Evolutionary conservation across 2,329 filamentous ascomycete genomes (phyloP).

Genomic region (Corinectria fuckeliana): DNA sequence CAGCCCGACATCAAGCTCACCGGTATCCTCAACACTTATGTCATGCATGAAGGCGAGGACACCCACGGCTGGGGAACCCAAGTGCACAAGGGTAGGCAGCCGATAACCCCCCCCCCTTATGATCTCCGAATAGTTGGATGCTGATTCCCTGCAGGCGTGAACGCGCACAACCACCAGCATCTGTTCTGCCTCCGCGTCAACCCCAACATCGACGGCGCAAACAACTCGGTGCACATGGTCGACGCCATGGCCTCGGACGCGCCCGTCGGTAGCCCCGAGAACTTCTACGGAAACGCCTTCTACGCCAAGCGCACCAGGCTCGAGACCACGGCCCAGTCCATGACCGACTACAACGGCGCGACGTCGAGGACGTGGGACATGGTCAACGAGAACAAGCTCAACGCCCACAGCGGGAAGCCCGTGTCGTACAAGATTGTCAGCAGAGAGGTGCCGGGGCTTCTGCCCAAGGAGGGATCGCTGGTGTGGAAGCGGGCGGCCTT

Average conservation of each 20-base stretch:
- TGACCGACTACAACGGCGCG: slow-evolving; percentile 80
- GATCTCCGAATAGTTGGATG: not conserved
- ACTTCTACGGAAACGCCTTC: slow-evolving; percentile 90
- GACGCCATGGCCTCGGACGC: slow-evolving; percentile 76
- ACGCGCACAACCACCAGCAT: slow-evolving; percentile 96
- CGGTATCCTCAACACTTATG: slow-evolving; percentile 90
- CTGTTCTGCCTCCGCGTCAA: slow-evolving; percentile 91
- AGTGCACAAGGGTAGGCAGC: slow-evolving; percentile 69
- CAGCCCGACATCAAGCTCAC: slow-evolving; percentile 93
- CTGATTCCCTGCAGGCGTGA: slow-evolving; percentile 52
- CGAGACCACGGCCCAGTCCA: slow-evolving; percentile 69
- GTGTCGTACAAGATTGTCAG: slow-evolving; percentile 89
- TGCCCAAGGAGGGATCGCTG: slow-evolving; percentile 81
- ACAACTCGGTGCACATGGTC: slow-evolving; percentile 85
- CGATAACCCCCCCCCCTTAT: not conserved
- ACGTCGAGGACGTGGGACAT: slow-evolving; percentile 91
- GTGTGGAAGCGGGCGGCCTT: slow-evolving; percentile 93
- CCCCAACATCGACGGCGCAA: slow-evolving; percentile 82
- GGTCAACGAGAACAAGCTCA: slow-evolving; percentile 81
- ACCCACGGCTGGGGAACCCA: slow-evolving; percentile 89
- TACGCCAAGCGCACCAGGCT: slow-evolving; percentile 85
- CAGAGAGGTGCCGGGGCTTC: slow-evolving; percentile 77
- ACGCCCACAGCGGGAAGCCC: slow-evolving; percentile 85
- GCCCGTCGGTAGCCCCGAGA: slow-evolving; percentile 80
- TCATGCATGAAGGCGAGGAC: slow-evolving; percentile 80